phyloP scores from a whole-genome alignment of 352 stramenopile genomes.

The Phytophthora chlamydospora region DNA sequence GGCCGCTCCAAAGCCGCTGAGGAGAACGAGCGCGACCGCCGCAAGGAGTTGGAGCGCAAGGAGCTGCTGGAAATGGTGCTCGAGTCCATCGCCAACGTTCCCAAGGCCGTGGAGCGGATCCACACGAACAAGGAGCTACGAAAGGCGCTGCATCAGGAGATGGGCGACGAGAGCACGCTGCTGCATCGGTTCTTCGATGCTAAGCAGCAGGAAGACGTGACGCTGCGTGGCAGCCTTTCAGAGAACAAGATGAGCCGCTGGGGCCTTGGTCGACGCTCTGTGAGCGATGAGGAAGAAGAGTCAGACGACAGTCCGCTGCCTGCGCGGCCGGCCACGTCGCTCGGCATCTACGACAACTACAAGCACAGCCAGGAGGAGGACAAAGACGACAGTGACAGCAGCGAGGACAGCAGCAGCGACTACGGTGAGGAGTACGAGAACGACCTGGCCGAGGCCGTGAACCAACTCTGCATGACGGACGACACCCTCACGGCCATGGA shows the following conservation, averaged over 20 bases:
- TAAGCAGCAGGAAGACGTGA: conserved; percentile 16
- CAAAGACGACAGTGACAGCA: conserved; percentile 18
- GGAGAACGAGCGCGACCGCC: conserved; percentile 44
- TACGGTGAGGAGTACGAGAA: conserved; percentile 77
- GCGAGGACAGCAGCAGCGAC: conserved; percentile 47
- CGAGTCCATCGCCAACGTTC: conserved; percentile 76
- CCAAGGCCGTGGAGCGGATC: conserved; percentile 71
- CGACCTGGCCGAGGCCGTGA: conserved; percentile 68
- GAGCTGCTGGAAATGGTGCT: conserved; percentile 80
- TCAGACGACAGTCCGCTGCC: conserved; percentile 5
- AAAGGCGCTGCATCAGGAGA: conserved; percentile 60
- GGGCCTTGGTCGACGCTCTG: conserved; percentile 15
- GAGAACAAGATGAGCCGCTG: conserved; percentile 30
- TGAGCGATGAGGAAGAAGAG: conserved; percentile 12
- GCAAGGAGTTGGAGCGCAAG: conserved; percentile 65
- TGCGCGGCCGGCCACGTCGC: conserved; percentile 4
- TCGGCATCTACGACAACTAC: conserved; percentile 21
- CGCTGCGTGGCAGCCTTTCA: conserved; percentile 23
- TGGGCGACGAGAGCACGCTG: conserved; percentile 55
- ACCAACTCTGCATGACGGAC: conserved; percentile 73
- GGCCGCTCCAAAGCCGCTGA: conserved; percentile 8
- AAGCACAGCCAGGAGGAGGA: conserved; percentile 26
- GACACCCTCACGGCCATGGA: conserved; percentile 58
- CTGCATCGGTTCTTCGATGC: conserved; percentile 58
- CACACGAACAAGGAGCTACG: conserved; percentile 72